Conservation (phyloP, 1,284 basidiomycete genomes). For the Sporisorium exsertum region DNA sequence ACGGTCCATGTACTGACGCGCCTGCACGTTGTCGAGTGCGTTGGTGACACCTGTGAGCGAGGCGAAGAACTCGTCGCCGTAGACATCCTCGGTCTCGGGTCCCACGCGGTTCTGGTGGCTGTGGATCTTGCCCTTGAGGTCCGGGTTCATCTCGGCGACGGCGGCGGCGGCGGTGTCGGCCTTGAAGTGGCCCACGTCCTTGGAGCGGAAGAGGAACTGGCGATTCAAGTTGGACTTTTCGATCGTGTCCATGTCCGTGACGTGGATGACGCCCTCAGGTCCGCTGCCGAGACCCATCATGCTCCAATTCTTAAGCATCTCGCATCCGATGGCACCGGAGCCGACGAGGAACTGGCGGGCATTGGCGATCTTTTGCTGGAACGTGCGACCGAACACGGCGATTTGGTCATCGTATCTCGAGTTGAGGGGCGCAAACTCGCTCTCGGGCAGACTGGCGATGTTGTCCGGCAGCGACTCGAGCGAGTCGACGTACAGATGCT, state of each 20-base stretch:
- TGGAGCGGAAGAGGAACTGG: constrained; percentile 96
- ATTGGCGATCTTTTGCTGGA: constrained; percentile 92
- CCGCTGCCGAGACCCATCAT: constrained; percentile 97
- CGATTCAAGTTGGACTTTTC: constrained; percentile 99
- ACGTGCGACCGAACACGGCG: constrained; percentile 90
- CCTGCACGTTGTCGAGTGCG: constrained; percentile 97
- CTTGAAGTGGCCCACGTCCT: constrained; percentile 98
- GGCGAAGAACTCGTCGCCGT: constrained; percentile 86
- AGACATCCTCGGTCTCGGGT: constrained; percentile 89
- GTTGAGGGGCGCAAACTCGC: constrained; percentile 84
- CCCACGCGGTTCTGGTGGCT: constrained; percentile 95
- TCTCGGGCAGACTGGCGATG: constrained; percentile 76
- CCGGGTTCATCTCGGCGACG: constrained; percentile 96
- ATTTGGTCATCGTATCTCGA: constrained; percentile 94
- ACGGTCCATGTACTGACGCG: constrained; percentile 98
- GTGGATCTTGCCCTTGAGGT: constrained; percentile 86
- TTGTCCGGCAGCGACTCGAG: constrained; percentile 78
- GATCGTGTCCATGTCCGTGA: constrained; percentile 98
- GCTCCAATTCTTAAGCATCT: constrained; percentile 99
- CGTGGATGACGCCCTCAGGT: constrained; percentile 84
- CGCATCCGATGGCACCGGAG: constrained; percentile 97
- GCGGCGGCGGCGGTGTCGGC: constrained; percentile 92
- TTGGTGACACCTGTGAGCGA: constrained; percentile 96
- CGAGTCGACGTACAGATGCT: constrained; percentile 97
- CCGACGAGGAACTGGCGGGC: constrained; percentile 97